A percentile compares a stretch with the other conserved stretches of the same genome.
phyloP scores from a whole-genome alignment of 1,139 yeast genomes.

The Debaryomyces coudertii region DNA sequence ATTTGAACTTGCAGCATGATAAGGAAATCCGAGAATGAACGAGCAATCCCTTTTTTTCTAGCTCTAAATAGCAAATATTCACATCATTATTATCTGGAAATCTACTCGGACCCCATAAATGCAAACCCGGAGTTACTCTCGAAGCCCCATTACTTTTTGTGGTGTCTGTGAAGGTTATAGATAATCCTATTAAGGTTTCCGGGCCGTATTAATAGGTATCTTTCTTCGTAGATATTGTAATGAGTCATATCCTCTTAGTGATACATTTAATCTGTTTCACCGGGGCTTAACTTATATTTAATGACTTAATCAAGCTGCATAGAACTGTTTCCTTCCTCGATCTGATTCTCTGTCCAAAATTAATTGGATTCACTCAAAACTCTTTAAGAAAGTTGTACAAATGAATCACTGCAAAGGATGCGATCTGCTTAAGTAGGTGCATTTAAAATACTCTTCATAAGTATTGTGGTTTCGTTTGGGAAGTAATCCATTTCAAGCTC shows the following conservation, averaged over 20 bases:
- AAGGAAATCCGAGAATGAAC: background rate
- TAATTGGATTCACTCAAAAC: conserved; percentile 21
- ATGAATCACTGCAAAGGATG: conserved; percentile 18
- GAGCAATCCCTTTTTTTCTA: background rate
- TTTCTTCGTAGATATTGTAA: conserved; percentile 21
- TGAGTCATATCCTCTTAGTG: conserved; percentile 28
- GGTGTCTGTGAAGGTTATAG: conserved; percentile 24
- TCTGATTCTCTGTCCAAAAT: conserved; percentile 24
- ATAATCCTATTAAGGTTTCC: conserved; percentile 24
- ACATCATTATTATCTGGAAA: background rate
- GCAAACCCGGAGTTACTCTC: conserved; percentile 28
- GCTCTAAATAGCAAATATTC: background rate
- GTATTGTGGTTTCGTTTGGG: conserved; percentile 23
- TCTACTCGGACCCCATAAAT: conserved; percentile 18
- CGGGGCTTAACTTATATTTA: conserved; percentile 29
- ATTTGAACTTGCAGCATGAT: background rate
- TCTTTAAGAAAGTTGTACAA: conserved; percentile 16
- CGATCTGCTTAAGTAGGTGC: conserved; percentile 22
- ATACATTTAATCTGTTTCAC: conserved; percentile 22
- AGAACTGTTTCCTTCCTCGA: conserved; percentile 21
- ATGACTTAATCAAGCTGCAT: conserved; percentile 27
- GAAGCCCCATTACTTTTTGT: conserved; percentile 29
- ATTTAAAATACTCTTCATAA: conserved; percentile 22
- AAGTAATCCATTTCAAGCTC: conserved; percentile 23
- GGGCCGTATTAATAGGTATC: conserved; percentile 20